These are phyloP conservation scores for Globisporangium okanoganense DNA, from an alignment of 352 stramenopile species.

Conservation along the genomic window DNA sequence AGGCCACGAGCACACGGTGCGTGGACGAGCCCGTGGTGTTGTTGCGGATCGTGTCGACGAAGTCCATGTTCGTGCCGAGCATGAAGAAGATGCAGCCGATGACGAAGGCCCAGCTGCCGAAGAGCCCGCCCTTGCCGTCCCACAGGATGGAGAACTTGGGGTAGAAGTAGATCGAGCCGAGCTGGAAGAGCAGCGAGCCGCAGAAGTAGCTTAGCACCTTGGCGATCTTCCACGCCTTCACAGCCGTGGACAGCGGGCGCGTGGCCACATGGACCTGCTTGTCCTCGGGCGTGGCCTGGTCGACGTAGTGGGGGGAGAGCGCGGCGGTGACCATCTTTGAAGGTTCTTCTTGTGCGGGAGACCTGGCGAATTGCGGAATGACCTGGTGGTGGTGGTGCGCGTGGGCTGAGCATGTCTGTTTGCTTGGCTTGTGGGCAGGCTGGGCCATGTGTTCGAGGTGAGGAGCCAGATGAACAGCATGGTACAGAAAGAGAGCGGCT, in stretches of 20 bases:
- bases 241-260: constrained; percentile 21
- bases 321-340: constrained; percentile 10
- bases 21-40: constrained; percentile 48
- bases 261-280: constrained; percentile 14
- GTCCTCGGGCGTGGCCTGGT: constrained; percentile 23
- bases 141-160: constrained; percentile 63
- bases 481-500: constrained; percentile 9
- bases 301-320: constrained; percentile 24
- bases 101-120: constrained; percentile 67
- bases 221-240: constrained; percentile 50
- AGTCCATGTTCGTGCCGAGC: constrained; percentile 63
- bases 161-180: constrained; percentile 82
- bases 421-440: not conserved
- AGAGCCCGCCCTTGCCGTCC: constrained; percentile 53
- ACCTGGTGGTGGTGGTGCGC: not conserved
- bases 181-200: constrained; percentile 66
- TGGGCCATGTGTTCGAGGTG: not conserved
- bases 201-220: constrained; percentile 54
- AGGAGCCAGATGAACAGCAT: constrained; percentile 8
- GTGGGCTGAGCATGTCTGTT: not conserved
- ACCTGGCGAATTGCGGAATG: constrained; percentile 15
- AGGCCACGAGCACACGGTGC: constrained; percentile 53
- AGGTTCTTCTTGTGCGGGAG: not conserved
- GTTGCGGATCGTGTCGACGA: constrained; percentile 58
- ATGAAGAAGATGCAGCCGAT: constrained; percentile 73